Base-by-base conservation (phyloP, 352 stramenopile species). In the Plasmopara muralis region DNA sequence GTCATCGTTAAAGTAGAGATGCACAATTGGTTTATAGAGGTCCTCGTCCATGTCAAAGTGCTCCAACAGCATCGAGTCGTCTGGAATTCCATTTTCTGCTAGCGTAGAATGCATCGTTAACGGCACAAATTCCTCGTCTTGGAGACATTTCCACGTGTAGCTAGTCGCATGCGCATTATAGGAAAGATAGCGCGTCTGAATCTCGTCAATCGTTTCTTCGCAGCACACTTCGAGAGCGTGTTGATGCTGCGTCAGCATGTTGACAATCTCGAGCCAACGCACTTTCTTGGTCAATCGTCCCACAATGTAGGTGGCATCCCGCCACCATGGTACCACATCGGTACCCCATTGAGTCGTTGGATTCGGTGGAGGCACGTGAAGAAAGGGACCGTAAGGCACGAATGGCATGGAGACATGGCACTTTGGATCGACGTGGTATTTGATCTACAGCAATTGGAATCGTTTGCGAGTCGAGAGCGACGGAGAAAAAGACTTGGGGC, bases 1-100 rank as follows among this genome's bases (percentile, higher is more conserved):
- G 60, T 97, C 90, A 61, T 97, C 90, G 60, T 97, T 95, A 53
- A 87, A 97, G 75, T 97, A 97, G 33, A 97, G 71, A 60, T 96
- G 86, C 15, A 97, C 48, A 6, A 80, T 86, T 7, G 89, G 89
- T 29, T 93, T 93, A 62, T 79, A 96, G 30, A 71, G 55, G n/a
- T 96, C 86, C 34, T 87, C 78, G 53, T 94, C 77, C 66, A 96
- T 93, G 60, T 86, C 72, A 30, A 96, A 78, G 49, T 72, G 74
- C 53, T 94, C 80, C 37, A 97, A 90, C 12, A 85, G 54, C 2
- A 62, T 20, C 15, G 77, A 74, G 45, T 97, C 87, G 53, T 97
- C 89, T 1, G 50, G 38, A 48, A 97, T 81, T 9, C 89, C 87
- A 55, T 96, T 96, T 50, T 91, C 76, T 6, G 90, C 78, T 28